Conservation (phyloP, 495 filamentous ascomycete genomes). For the Clavariopsis aquatica region DNA sequence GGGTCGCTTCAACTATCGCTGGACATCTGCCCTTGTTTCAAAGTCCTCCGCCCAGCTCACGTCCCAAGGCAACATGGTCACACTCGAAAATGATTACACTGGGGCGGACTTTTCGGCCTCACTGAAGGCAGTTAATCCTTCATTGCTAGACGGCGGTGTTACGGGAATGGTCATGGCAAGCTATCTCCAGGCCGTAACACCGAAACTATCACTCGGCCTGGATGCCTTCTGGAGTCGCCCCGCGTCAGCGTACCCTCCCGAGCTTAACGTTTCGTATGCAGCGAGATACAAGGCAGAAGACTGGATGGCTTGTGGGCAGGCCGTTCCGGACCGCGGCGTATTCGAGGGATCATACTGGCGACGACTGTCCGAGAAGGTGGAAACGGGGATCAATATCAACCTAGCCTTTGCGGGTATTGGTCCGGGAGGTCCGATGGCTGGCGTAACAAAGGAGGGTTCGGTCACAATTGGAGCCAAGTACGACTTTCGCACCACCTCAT, state of each 20-base stretch:
- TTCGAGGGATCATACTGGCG: constrained; percentile 94
- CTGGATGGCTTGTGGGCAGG: constrained; percentile 86
- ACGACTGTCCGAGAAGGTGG: constrained; percentile 88
- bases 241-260: constrained; percentile 73
- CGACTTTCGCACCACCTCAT: constrained; percentile 91
- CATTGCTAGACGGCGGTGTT: constrained; percentile 81
- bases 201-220: constrained; percentile 81
- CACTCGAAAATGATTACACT: constrained; percentile 90
- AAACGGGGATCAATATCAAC: constrained; percentile 93
- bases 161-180: constrained; percentile 94
- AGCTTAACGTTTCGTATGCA: constrained; percentile 82
- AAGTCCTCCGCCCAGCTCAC: constrained; percentile 84
- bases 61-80: constrained; percentile 73
- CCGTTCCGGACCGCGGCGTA: constrained; percentile 74
- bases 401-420: constrained; percentile 74
- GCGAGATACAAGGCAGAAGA: constrained; percentile 85
- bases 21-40: constrained; percentile 71
- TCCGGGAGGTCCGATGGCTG: constrained; percentile 50
- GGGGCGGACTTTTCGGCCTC: constrained; percentile 90
- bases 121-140: constrained; percentile 92
- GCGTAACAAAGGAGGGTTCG: constrained; percentile 75
- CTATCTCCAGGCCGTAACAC: constrained; percentile 92
- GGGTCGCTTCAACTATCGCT: constrained; percentile 87
- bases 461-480: constrained; percentile 96
- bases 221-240: constrained; percentile 92